Evolutionary conservation across 2,329 filamentous ascomycete genomes (phyloP), one percentile per base, ranked within the genome.

Genomic region (Pseudopithomyces chartarum): DNA sequence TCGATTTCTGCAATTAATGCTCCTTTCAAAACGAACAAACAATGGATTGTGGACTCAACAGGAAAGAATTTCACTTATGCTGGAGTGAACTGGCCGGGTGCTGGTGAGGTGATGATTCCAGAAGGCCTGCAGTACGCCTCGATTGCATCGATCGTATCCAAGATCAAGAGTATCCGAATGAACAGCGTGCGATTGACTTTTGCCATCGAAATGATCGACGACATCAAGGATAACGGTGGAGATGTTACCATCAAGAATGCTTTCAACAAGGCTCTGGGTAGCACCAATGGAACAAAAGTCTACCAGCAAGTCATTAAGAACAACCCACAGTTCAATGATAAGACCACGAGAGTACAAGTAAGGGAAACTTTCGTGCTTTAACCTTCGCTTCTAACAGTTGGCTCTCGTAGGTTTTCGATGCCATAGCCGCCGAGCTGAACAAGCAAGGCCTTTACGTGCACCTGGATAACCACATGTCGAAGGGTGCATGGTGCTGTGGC

Each of bases 121-220:
- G 85, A 87, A 67, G 85, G 85, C 50, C 77, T 87, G 32, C 80
- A 86, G 75, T 81, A 82, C 72, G 80, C 84, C 60, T 75, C 82
- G 5, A 70, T 86, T 23, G 74, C 78, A 58, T 73, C 71, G 49
- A 81, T 87, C 39, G 80, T 81, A 53, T 73, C 76, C 59, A 85
- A 82, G 76, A 82, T 87, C 66, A 77, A 78, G 48, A 70, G 68
- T 26, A 74, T 82, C 53, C 82, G 82, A 45, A 87, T 87, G 80
- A 87, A 87, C 76, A 84, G 83, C 67, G 83, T 87, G 34, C 82
- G 85, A 23, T 77, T 87, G 29, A 87, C 85, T 5, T 87, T 85
- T 70, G 81, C 82, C n/a, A 85, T 82, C 68, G 84, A 87, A 70
- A 84, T 85, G 77, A 82, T 85, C 0, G 70, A 73, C 42, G 68